Base-by-base conservation (phyloP, 345 rosid genomes). In the Triadica sebifera region DNA sequence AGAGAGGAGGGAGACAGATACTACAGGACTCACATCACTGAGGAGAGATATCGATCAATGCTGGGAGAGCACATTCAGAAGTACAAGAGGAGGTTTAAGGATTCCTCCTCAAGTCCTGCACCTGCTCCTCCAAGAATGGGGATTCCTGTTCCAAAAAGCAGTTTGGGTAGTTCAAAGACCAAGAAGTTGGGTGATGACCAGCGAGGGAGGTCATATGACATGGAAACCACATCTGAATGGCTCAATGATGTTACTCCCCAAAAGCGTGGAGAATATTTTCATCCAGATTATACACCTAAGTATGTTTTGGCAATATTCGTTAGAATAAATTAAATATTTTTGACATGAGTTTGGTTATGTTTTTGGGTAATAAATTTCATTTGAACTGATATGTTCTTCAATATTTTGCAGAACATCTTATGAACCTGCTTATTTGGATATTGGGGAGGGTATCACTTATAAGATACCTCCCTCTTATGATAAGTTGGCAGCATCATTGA, bases 381-480 rank as follows among this genome's bases (percentile, higher is more conserved):
- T 41, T 53, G 13, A 49, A 25, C 25, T 69, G 70, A 60, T 69
- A 55, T 60, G 12, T 57, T 58, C 12, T 51, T 34, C 47, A 51
- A 17, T 74, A 29, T 59, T 75, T 79, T 87, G 86, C 99, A 96
- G 99, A 82, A 85, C 83, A 73, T 84, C 77, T 61, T 96, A 90
- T 70, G 99, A 96, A 70, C 97, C 99, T 79, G 85, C 98, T 20
- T 90, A 82, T 85, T 77, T 96, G 91, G 99, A 93, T 82, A 91
- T 93, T 77, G 94, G 97, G 77, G 98, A 93, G 78, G 97, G 96
- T 66, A 84, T 89, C 74, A 81, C 91, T 60, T 96, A 91, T 84
- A 87, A 88, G 81, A 90, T 96, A 34, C 99, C 99, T 60, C 95
- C 88, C 25, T 81, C 92, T 69, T 96, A 90, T 82, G 98, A 96